A percentile compares a stretch with the other conserved stretches of the same genome.
Conservation (phyloP, 2,329 filamentous ascomycete genomes). For the Trichoderma citrinoviride region DNA sequence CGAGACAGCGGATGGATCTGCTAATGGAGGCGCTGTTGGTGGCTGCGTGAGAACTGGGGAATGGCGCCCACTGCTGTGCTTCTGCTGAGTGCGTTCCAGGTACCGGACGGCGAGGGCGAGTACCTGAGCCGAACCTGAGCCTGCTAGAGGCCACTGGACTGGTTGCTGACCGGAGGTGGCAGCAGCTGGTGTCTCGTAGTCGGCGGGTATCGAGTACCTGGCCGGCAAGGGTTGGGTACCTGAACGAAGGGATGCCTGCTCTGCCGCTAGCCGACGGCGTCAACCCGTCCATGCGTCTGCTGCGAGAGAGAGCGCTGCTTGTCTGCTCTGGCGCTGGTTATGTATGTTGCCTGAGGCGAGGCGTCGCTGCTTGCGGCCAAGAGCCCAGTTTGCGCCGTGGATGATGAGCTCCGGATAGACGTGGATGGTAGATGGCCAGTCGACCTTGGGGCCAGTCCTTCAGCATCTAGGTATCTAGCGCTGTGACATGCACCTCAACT, state of each 20-base stretch:
- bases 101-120: not conserved
- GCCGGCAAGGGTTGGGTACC: not conserved
- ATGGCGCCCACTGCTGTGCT: not conserved
- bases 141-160: not conserved
- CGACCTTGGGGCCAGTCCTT: not conserved
- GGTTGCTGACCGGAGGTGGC: too few relatives aligned
- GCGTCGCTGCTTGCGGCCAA: conserved; percentile 19
- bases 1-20: too few relatives aligned
- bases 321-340: not conserved
- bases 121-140: not conserved
- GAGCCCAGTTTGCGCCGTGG: not conserved
- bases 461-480: not conserved
- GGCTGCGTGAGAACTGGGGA: not conserved
- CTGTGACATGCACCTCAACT: not conserved
- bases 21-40: not conserved
- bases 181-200: not conserved
- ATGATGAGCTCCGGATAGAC: not conserved
- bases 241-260: not conserved
- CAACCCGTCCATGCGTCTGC: not conserved
- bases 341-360: not conserved
- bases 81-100: not conserved
- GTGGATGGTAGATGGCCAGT: not conserved
- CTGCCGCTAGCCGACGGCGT: conserved; percentile 3
- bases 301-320: too few relatives aligned
- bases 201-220: not conserved